Evolutionary conservation across 2,329 filamentous ascomycete genomes (phyloP).

Genomic region (Fusarium concolor): DNA sequence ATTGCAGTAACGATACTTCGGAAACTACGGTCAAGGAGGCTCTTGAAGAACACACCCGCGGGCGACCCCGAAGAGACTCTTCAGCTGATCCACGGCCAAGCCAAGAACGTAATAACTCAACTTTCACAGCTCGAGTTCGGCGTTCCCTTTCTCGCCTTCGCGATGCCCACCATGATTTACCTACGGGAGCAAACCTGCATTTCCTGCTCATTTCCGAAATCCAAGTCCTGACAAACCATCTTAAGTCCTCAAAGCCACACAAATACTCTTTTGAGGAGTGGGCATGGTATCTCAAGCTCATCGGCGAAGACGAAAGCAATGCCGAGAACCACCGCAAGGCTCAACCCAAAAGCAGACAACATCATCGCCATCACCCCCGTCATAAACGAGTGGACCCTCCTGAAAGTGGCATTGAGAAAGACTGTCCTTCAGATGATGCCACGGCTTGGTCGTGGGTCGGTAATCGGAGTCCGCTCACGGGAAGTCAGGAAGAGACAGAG

Average conservation of each 20-base stretch:
- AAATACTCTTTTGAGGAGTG: conserved; percentile 86
- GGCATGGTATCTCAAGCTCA: conserved; percentile 84
- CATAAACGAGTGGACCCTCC: background rate
- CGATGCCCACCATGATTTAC: conserved; percentile 54
- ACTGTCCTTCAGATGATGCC: conserved; percentile 46
- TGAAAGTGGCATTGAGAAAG: conserved; percentile 9
- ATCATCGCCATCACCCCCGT: conserved; percentile 5
- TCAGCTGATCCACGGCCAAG: conserved; percentile 36
- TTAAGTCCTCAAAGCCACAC: conserved; percentile 69
- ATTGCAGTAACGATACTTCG: background rate
- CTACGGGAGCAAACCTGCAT: conserved; percentile 63
- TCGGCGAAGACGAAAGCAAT: conserved; percentile 72
- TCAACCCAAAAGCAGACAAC: conserved; percentile 42
- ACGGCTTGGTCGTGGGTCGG: conserved; percentile 78
- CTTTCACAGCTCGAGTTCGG: conserved; percentile 50
- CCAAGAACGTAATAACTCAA: conserved; percentile 25
- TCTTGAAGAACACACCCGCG: conserved; percentile 10
- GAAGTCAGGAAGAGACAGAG: conserved; percentile 74
- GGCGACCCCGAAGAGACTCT: conserved; percentile 10
- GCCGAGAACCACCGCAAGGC: conserved; percentile 62
- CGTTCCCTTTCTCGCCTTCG: conserved; percentile 53
- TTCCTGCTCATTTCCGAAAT: conserved; percentile 80
- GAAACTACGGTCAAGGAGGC: conserved; percentile 25
- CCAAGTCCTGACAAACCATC: conserved; percentile 67
- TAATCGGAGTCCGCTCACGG: conserved; percentile 75